Evolutionary conservation across 2,329 filamentous ascomycete species (phyloP), one percentile per base, ranked within the genome.

Genomic region (Colletotrichum sp.): DNA sequence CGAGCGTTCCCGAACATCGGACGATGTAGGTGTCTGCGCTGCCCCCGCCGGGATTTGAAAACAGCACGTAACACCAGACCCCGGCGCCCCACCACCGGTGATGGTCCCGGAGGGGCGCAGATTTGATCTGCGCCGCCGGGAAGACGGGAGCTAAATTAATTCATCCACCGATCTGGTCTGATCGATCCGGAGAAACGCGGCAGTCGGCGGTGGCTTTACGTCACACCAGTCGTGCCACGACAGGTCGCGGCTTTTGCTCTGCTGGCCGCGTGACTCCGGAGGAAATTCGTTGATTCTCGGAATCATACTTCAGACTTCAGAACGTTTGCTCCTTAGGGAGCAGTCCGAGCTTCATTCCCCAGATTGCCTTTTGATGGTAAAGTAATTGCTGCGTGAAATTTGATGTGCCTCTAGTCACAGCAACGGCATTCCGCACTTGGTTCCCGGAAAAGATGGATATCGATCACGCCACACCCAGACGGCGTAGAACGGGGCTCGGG

Each of bases 161-260:
- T 10, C 32, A 21, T 24, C 71, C 60, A 74, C 28, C 36, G n/a
- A 77, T 59, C 55, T 77, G 30, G 48, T 18, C 39, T 70, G 67
- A 71, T 67, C 24, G 55, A 57, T 21, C 34, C 39, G 67, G 67
- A 71, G 67, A 16, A 30, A 30, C 18, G 28, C 67, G 67, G 61
- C 63, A 64, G 59, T 71, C 24, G 71, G 34, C 7, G 24, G 26
- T 52, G 3, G 16, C 18, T 28, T 75, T 67, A 64, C 61, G 67
- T 75, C 71, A 67, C 66, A 24, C 16, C n/a, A 18, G 64, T 39
- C 30, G 66, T 63, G 71, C 36, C 70, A 69, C 64, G 39, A n/a
- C 39, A 59, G 48, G n/a, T n/a, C 15, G 39, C 74, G 74, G 74
- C 72, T 28, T 77, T 77, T 77, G 74, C 55, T 61, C 12, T 30